Conservation (phyloP, 148 eudicot species). For the Arctostaphylos glauca region DNA sequence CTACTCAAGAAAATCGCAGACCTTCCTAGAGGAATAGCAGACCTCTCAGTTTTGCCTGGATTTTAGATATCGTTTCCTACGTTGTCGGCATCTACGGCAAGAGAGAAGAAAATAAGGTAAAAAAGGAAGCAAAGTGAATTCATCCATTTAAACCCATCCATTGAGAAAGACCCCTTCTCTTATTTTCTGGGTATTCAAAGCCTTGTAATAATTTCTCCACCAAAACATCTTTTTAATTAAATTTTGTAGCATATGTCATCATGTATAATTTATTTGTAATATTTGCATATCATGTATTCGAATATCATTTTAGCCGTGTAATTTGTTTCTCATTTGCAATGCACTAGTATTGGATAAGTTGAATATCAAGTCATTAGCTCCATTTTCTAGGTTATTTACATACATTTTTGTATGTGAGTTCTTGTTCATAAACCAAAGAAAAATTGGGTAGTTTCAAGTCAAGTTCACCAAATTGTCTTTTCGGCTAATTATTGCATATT, state of each 20-base stretch:
- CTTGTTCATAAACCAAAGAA: neutral
- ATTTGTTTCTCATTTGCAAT: neutral
- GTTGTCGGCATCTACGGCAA: neutral
- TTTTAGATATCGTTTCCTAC: slow-evolving; percentile 35
- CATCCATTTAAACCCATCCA: neutral
- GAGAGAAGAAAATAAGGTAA: neutral
- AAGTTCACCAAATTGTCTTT: too few relatives aligned
- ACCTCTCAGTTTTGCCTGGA: slow-evolving; percentile 89
- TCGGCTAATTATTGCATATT: too few relatives aligned
- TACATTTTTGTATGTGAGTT: neutral
- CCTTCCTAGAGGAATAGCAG: slow-evolving; percentile 86
- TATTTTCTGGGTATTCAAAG: neutral
- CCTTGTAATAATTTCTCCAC: neutral
- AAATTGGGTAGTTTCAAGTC: neutral
- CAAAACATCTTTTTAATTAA: too few relatives aligned
- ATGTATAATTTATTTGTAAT: neutral
- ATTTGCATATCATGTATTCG: neutral
- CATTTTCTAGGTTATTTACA: neutral
- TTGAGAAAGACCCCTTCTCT: neutral
- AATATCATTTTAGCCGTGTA: neutral
- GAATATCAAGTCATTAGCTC: neutral
- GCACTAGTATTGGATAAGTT: neutral
- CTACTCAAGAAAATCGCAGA: slow-evolving; percentile 68
- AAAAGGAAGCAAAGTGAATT: neutral
- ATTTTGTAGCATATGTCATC: neutral